Percentiles rank a stretch among this genome's conserved stretches.
These are phyloP conservation scores for Nakazawaea molendinolei DNA, from an alignment of 805 yeast genomes.

Conservation along the genomic window DNA sequence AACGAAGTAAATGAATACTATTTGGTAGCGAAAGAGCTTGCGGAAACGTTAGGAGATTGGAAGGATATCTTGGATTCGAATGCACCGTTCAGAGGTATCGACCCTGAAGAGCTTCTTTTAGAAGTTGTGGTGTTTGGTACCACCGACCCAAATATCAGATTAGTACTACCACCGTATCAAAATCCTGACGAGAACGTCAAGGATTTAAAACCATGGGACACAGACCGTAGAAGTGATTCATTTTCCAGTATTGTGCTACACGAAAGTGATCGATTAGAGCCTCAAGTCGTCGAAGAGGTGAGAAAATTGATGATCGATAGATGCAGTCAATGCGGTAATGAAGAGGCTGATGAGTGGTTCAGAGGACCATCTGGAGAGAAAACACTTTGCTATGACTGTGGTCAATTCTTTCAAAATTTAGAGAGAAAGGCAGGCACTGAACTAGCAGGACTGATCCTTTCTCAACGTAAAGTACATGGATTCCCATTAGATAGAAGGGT, in stretches of 20 bases:
- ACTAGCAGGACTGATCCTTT: slow-evolving; percentile 39
- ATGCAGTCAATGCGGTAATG: slow-evolving; percentile 33
- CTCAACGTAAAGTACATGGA: slow-evolving; percentile 4
- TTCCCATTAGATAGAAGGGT: slow-evolving; percentile 3
- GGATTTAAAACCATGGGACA: background rate
- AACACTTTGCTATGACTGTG: slow-evolving; percentile 80
- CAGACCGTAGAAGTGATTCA: no score
- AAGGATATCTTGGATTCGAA: slow-evolving; percentile 4
- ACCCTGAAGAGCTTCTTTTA: background rate
- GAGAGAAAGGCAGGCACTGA: slow-evolving; percentile 51
- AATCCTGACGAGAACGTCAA: background rate
- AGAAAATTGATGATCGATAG: slow-evolving; percentile 19
- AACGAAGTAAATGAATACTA: background rate
- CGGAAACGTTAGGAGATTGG: slow-evolving; percentile 2
- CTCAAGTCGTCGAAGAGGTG: no score
- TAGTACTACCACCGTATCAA: slow-evolving; percentile 4
- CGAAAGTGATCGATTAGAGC: no score
- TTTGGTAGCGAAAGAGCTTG: background rate
- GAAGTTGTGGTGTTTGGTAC: slow-evolving; percentile 1
- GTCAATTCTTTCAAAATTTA: slow-evolving; percentile 64
- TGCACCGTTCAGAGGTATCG: background rate
- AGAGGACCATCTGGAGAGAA: slow-evolving; percentile 74
- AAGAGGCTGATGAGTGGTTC: slow-evolving; percentile 78
- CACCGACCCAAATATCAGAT: slow-evolving; percentile 1
- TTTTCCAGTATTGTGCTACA: no score